Evolutionary conservation across 441 rosid genomes (phyloP), one percentile per base, ranked within the genome.

Genomic region (Jatropha multifida): DNA sequence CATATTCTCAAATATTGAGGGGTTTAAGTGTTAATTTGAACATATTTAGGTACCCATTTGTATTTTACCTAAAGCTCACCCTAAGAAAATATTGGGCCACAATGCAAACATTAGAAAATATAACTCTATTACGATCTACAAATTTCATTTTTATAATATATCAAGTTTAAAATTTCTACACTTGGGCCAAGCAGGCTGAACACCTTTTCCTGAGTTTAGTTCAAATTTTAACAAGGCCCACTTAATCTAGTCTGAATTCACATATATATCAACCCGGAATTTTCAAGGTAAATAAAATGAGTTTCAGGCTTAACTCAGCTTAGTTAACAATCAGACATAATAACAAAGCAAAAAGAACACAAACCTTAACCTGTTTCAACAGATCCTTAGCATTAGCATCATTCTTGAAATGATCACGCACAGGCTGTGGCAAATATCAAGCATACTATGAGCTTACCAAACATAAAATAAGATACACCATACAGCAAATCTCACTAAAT

Each of bases 291-390:
- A 42, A 23, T 11, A 71, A 40, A 15, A n/a, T 18, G 26, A 37
- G 49, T 48, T 72, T 54, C 61, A 11, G 10, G 48, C 68, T 44
- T 7, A 46, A 32, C 26, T 26, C 26, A 23, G 14, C 40, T 14
- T 23, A 5, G 52, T 20, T 52, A 49, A 14, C 18, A n/a, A 49
- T 70, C n/a, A 2, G n/a, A 51, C 46, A 62, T 17, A 71, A 61
- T 51, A 49, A 69, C 27, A 65, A 71, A 40, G 52, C 42, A 63
- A 18, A 66, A 40, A 72, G 38, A 0, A 41, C 8, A 41, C 77
- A 55, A 86, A 95, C 92, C 97, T 88, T 90, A 73, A 91, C 90
- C 37, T 87, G 90, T 79, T 88, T 89, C 77, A 89, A 69, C 71
- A 95, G 85, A 68, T 90, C 94, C 84, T 90, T 90, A 32, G 96